These are phyloP conservation scores for Cicer cuneatum DNA, from an alignment of 306 rosid species.

Conservation along the genomic window DNA sequence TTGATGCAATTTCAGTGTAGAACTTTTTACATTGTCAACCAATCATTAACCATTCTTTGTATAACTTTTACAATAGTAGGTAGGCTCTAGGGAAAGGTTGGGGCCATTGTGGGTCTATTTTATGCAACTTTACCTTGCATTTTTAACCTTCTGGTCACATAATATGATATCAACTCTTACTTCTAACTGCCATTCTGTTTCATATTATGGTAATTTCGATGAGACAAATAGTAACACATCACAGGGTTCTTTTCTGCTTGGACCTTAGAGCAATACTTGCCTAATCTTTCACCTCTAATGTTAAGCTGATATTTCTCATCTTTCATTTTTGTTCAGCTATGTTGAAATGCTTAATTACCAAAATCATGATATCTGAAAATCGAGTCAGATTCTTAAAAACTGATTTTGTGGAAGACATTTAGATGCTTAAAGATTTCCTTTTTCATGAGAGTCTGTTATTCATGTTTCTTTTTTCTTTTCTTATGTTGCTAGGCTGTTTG, in stretches of 20 bases:
- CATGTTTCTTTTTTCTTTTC: neutral
- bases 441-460: constrained; percentile 19
- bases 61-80: neutral
- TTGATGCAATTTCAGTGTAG: too few relatives aligned
- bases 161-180: neutral
- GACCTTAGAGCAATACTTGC: constrained; percentile 11
- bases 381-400: neutral
- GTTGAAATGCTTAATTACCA: neutral
- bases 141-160: neutral
- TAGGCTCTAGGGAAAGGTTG: neutral
- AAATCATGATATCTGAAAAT: constrained; percentile 19
- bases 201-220: constrained; percentile 13
- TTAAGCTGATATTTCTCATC: constrained; percentile 17
- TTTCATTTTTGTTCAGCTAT: constrained; percentile 11
- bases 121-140: neutral
- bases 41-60: too few relatives aligned
- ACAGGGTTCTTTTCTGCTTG: constrained; percentile 8
- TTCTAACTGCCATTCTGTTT: neutral
- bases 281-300: constrained; percentile 24
- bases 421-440: constrained; percentile 11
- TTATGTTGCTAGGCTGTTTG: constrained; percentile 68
- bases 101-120: neutral
- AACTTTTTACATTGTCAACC: too few relatives aligned
- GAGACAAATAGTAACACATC: neutral
- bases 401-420: constrained; percentile 21